Base-by-base conservation (phyloP, 2,329 filamentous ascomycete species). In the Diaporthe australafricana region DNA sequence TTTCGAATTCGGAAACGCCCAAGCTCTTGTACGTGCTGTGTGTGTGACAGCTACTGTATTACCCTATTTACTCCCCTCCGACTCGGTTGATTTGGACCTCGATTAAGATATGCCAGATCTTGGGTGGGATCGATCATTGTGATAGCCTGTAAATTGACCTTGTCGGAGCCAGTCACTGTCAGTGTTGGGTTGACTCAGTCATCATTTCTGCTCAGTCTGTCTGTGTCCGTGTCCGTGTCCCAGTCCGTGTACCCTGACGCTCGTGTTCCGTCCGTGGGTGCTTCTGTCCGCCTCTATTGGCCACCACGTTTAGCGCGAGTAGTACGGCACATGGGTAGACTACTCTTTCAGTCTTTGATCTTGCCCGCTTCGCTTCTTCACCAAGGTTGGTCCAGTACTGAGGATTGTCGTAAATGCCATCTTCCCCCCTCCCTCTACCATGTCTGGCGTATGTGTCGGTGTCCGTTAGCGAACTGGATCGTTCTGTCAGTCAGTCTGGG, bases 21-120 rank as follows among this genome's bases (percentile, higher is more conserved):
- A 50, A 50, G 60, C 30, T 12, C 60, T 42, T 27, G 45, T 20
- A 42, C 2, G 27, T 35, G 57, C 57, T 63, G 42, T 63, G 40
- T 63, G 42, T 63, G 57, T 63, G 57, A 63, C 57, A 48, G 42
- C 42, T 48, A 63, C 60, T 63, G 42, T 63, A 48, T 63, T 48
- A 47, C 22, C 27, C 55, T 57, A 25, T 35, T 9, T 35, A 35
- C 32, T 35, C 12, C 25, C 30, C 20, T 16, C 16, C 9, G 56
- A 38, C 56, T 45, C 38, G 56, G 16, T 42, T 60, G 25, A 60
- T 27, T 45, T 22, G 35, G 7, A 56, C 8, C 40, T 12, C 32
- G 32, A 25, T 25, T 62, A 62, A 32, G 57, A 48, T 35, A 3
- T 38, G 60, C 11, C 30, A 63, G 60, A 65, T 65, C 60, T 65